Evolutionary conservation across 2,329 filamentous ascomycete species (phyloP).

Genomic region (Chaetomium globosum): DNA sequence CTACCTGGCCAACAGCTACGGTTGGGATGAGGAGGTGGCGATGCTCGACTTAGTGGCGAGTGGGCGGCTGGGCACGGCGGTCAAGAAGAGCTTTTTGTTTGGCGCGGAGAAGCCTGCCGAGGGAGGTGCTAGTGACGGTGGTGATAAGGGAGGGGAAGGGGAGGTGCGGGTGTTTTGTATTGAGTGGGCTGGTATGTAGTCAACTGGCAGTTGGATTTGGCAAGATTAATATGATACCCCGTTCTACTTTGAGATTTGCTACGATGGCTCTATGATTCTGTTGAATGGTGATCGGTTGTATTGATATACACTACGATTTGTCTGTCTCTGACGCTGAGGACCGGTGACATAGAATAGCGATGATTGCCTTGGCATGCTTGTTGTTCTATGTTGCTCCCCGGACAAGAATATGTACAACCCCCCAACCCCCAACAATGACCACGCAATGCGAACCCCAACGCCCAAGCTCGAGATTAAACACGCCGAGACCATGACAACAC

Average conservation of each 20-base stretch:
- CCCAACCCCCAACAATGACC: not conserved
- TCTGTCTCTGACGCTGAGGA: not conserved
- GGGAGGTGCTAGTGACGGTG: constrained; percentile 22
- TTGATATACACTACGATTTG: not conserved
- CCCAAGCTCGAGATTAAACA: not conserved
- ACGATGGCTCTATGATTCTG: not conserved
- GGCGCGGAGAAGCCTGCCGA: constrained; percentile 62
- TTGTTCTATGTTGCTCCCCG: not conserved
- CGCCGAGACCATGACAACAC: not conserved
- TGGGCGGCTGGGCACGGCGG: constrained; percentile 85
- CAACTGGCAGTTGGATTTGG: not conserved
- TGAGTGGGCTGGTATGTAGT: constrained; percentile 91
- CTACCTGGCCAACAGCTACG: constrained; percentile 80
- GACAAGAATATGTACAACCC: not conserved
- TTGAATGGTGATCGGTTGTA: not conserved
- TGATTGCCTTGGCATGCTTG: not conserved
- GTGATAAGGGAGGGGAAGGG: constrained; percentile 39
- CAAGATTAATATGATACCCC: constrained; percentile 26
- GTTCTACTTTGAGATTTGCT: constrained; percentile 2
- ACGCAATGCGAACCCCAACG: constrained; percentile 9
- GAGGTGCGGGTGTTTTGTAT: constrained; percentile 75
- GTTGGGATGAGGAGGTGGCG: constrained; percentile 85
- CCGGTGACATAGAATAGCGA: not conserved
- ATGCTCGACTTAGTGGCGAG: constrained; percentile 84
- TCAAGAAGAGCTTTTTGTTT: constrained; percentile 93